Evolutionary conservation across 106 monocot genomes (phyloP).

Genomic region (Dendrobium nobile): DNA sequence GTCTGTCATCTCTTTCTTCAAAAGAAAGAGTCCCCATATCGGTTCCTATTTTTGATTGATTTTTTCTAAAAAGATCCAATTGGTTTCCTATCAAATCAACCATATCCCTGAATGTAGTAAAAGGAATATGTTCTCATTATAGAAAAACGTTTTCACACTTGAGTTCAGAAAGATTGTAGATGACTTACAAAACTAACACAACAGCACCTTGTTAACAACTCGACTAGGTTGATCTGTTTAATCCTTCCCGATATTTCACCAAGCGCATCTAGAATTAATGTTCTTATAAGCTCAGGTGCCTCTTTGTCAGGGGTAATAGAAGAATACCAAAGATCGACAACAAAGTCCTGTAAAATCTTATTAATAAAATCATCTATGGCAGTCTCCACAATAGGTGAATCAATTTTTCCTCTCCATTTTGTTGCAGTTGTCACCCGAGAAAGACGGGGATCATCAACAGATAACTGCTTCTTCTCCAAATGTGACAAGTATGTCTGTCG

Average conservation of each 20-base stretch:
- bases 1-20: slow-evolving; percentile 87
- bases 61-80: slow-evolving; percentile 76
- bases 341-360: slow-evolving; percentile 84
- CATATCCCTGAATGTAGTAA: slow-evolving; percentile 62
- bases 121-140: slow-evolving; percentile 12
- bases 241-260: slow-evolving; percentile 82
- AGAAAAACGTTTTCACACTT: slow-evolving; percentile 3
- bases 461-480: slow-evolving; percentile 58
- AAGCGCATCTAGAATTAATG: slow-evolving; percentile 74
- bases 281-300: slow-evolving; percentile 75
- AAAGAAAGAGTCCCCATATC: slow-evolving; percentile 81
- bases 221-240: slow-evolving; percentile 88
- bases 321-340: slow-evolving; percentile 92
- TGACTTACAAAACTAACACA: slow-evolving; percentile 51
- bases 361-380: slow-evolving; percentile 73
- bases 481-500: slow-evolving; percentile 60
- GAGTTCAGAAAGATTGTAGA: slow-evolving; percentile 10
- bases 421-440: slow-evolving; percentile 30
- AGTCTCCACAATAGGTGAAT: slow-evolving; percentile 72
- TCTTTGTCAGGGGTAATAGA: slow-evolving; percentile 89
- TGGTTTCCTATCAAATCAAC: slow-evolving; percentile 82
- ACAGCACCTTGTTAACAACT: slow-evolving; percentile 92
- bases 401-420: slow-evolving; percentile 74
- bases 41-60: slow-evolving; percentile 71
- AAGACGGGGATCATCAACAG: slow-evolving; percentile 58